Evolutionary conservation across 139 green algal species (phyloP).

Genomic region (Chlamydomonas urium): DNA sequence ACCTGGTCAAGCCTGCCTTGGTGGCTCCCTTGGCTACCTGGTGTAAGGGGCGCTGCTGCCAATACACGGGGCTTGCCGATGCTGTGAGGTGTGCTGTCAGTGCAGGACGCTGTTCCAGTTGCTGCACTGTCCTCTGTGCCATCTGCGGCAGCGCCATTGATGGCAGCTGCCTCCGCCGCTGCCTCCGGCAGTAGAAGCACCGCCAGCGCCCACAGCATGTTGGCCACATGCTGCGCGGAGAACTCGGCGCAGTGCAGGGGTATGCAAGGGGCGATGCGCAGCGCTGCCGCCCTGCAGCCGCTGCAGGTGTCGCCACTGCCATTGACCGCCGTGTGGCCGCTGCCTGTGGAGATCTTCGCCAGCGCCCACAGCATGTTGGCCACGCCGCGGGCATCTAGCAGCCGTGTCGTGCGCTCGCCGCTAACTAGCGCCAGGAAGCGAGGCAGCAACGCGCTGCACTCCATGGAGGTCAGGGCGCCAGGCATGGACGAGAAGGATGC

Average conservation of each 20-base stretch:
- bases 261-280: background rate
- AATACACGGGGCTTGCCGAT: background rate
- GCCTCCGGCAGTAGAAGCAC: background rate
- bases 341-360: background rate
- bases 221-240: slow-evolving; percentile 2
- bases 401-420: background rate
- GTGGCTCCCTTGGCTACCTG: background rate
- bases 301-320: background rate
- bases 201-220: slow-evolving; percentile 8
- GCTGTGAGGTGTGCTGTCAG: background rate
- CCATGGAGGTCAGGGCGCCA: background rate
- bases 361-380: slow-evolving; percentile 11
- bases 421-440: slow-evolving; percentile 5
- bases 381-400: background rate
- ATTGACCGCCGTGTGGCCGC: background rate
- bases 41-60: background rate
- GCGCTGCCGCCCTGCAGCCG: too few relatives aligned
- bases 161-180: background rate
- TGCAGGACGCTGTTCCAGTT: background rate
- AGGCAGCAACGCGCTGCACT: background rate
- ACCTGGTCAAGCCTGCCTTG: background rate
- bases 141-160: background rate
- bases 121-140: background rate
- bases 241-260: background rate
- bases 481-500: too few relatives aligned